Evolutionary conservation across 2,329 filamentous ascomycete species (phyloP), one percentile per base, ranked within the genome.

Genomic region (Pseudogymnoascus verrucosus): DNA sequence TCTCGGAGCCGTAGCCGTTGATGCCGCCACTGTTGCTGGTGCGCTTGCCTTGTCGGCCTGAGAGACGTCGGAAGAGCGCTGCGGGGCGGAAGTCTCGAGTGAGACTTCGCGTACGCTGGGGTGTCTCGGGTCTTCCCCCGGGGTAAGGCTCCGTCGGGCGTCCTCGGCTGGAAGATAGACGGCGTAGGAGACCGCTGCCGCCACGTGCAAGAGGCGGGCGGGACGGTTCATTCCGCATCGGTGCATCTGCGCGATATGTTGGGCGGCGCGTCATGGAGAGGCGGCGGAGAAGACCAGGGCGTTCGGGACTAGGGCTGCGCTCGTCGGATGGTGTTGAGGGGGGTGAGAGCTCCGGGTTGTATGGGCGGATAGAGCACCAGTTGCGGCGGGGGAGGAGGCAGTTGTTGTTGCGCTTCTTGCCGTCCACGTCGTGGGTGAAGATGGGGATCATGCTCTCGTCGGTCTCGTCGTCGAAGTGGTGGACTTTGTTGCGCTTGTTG

Each of bases 381-480:
- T 99, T 99, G 34, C 95, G 85, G 65, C 95, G 89, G 19, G 93
- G 93, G 8, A 98, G 80, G 1, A 99, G 80, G 65, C 88, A 87
- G 71, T 91, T 96, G 75, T 99, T 99, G 76, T 96, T 98, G 66
- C 95, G 85, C 19, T 87, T 82, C 74, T 91, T 96, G 42, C 91
- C 90, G 70, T 97, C 92, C 1, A 97, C 91, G 68, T 96, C 95
- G 64, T 91, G 86, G 1, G 83, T 85, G 74, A 99, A 99, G 66
- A 99, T 86, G 0, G 93, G 91, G 47, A 98, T 95, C 90, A 99
- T 96, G 75, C 91, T 87, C 76, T 99, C 95, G 64, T 98, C 91
- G 0, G 95, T 99, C 63, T 93, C 80, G 65, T 82, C 80, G 74
- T 89, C 86, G 64, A 89, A 84, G 69, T 89, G 86, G 68, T 89